A percentile compares a stretch with the other conserved stretches of the same genome.
phyloP scores from a whole-genome alignment of 2,329 filamentous ascomycete genomes.

The Lomentospora prolificans region DNA sequence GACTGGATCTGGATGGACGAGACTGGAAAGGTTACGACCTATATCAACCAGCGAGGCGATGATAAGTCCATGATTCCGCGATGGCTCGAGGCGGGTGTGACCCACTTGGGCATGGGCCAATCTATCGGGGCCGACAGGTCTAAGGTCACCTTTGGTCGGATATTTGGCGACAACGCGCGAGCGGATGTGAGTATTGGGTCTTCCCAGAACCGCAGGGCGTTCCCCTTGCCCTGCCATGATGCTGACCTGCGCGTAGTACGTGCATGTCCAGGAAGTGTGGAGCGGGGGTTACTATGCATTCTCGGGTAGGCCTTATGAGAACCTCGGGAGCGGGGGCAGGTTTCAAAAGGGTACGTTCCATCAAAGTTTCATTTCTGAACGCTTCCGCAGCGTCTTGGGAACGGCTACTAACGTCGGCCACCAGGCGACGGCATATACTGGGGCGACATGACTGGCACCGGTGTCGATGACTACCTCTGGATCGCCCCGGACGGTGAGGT shows the following conservation, averaged over 20 bases:
- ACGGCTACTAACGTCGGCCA: not conserved
- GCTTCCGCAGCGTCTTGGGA: constrained; percentile 5
- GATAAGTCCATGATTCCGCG: constrained; percentile 3
- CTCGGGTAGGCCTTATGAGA: constrained; percentile 10
- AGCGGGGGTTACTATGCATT: not conserved
- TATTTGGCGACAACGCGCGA: constrained; percentile 12
- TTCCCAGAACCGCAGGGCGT: too few species aligned
- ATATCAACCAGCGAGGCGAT: constrained; percentile 13
- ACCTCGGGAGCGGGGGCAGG: constrained; percentile 12
- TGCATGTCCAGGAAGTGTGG: not conserved
- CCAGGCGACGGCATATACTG: constrained; percentile 9
- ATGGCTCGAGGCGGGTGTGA: constrained; percentile 8
- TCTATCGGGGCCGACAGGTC: not conserved
- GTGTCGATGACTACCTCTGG: constrained; percentile 15
- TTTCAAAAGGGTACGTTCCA: too few species aligned
- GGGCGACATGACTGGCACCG: constrained; percentile 13
- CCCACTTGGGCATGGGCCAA: constrained; percentile 9
- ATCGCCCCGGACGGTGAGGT: constrained; percentile 10
- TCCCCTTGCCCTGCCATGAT: too few species aligned
- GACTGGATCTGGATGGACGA: constrained; percentile 18
- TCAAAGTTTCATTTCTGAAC: constrained; percentile 13
- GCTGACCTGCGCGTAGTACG: not conserved
- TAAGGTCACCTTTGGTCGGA: constrained; percentile 12
- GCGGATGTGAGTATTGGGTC: too few species aligned
- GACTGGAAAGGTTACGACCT: constrained; percentile 16